Percentiles rank a stretch among this genome's conserved stretches.
phyloP scores from a whole-genome alignment of 768 basidiomycete species.

The Dacryopinax spathularia region DNA sequence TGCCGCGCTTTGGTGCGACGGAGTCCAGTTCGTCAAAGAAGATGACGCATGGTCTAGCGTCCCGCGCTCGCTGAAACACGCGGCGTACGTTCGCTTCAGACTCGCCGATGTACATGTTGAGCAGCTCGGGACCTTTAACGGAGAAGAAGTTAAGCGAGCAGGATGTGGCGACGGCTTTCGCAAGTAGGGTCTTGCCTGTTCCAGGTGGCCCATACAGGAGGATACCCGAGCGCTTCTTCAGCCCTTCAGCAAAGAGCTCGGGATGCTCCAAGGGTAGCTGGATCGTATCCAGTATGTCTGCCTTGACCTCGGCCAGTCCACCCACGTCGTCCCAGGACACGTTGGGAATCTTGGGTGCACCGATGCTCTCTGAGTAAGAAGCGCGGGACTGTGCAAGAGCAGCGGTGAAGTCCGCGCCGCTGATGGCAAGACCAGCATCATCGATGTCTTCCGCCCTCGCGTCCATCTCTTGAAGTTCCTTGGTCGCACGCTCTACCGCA shows the following conservation, averaged over 20 bases:
- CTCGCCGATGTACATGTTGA: constrained; percentile 98
- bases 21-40: constrained; percentile 96
- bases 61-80: constrained; percentile 79
- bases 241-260: constrained; percentile 73
- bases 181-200: constrained; percentile 87
- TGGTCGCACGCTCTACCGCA: constrained; percentile 37
- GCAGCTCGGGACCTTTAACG: constrained; percentile 88
- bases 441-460: constrained; percentile 12
- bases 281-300: constrained; percentile 90
- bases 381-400: constrained; percentile 60
- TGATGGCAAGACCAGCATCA: constrained; percentile 28
- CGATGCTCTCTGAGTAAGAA: constrained; percentile 81
- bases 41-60: constrained; percentile 86
- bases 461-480: constrained; percentile 3
- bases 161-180: constrained; percentile 91
- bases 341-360: constrained; percentile 90
- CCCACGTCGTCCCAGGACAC: constrained; percentile 98
- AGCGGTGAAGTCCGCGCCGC: constrained; percentile 49
- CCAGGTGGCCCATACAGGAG: constrained; percentile 90
- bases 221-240: constrained; percentile 93
- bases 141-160: constrained; percentile 93
- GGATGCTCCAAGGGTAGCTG: constrained; percentile 83
- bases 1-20: constrained; percentile 85
- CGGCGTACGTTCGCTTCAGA: constrained; percentile 93
- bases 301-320: constrained; percentile 71